Conservation (phyloP, 306 rosid species). For the Gleditsia sinensis region DNA sequence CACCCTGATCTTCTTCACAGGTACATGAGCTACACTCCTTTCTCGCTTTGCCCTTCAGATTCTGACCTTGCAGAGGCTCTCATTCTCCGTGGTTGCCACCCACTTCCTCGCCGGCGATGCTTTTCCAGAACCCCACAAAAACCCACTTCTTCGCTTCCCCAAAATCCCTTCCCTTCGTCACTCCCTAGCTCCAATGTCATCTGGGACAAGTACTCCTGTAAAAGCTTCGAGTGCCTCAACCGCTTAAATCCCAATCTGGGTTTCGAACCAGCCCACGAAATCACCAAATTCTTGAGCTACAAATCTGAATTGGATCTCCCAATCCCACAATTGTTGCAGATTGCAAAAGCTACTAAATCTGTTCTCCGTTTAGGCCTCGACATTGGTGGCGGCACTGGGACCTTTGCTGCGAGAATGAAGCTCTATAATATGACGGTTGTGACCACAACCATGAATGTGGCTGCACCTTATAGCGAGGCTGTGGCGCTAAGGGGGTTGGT, state of each 20-base stretch:
- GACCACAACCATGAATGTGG: constrained; percentile 85
- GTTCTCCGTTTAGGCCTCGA: constrained; percentile 80
- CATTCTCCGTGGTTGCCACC: constrained; percentile 89
- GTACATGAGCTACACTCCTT: constrained; percentile 80
- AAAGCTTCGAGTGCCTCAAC: constrained; percentile 68
- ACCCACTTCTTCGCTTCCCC: constrained; percentile 57
- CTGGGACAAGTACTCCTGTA: constrained; percentile 78
- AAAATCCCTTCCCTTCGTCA: constrained; percentile 54
- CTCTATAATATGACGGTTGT: constrained; percentile 68
- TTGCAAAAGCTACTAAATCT: constrained; percentile 64
- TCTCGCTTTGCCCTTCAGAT: constrained; percentile 73
- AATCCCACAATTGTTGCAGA: constrained; percentile 67
- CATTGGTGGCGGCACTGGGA: constrained; percentile 85
- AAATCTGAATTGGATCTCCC: constrained; percentile 83
- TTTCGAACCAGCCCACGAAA: constrained; percentile 54
- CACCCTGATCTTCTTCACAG: constrained; percentile 80
- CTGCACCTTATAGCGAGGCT: constrained; percentile 77
- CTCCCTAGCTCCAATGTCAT: constrained; percentile 61
- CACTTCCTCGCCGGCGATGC: constrained; percentile 97
- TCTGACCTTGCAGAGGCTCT: constrained; percentile 69
- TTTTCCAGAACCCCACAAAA: constrained; percentile 73
- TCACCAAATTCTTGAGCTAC: constrained; percentile 45
- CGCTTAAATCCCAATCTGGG: constrained; percentile 63
- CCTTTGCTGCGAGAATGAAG: constrained; percentile 89
- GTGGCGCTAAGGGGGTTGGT: constrained; percentile 82